Percentiles rank a stretch among this genome's conserved stretches.
Conservation (phyloP, 2,329 filamentous ascomycete species). For the Pseudogymnoascus sp. region DNA sequence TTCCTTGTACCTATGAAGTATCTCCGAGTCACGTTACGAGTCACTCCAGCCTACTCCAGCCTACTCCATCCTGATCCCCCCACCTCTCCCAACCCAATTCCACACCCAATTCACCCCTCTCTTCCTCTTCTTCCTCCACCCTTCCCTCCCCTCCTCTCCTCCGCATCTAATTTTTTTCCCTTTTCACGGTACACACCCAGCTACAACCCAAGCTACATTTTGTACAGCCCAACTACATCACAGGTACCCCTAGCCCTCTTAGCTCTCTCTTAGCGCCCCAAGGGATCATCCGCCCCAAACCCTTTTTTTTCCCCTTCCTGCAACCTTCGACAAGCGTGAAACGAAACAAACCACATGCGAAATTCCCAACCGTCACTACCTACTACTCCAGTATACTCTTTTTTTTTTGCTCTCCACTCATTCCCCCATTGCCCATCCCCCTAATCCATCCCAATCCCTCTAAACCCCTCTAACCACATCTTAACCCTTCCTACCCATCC, state of each 20-base stretch:
- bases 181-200: too few species aligned
- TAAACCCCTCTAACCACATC: neutral
- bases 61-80: too few species aligned
- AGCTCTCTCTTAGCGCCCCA: neutral
- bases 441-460: neutral
- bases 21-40: neutral
- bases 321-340: neutral
- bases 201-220: neutral
- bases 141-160: too few species aligned
- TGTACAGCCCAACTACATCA: neutral
- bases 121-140: too few species aligned
- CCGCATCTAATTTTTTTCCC: too few species aligned
- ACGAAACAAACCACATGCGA: neutral
- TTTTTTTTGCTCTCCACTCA: neutral
- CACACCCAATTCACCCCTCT: too few species aligned
- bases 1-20: neutral
- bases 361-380: neutral
- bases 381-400: too few species aligned
- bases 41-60: too few species aligned
- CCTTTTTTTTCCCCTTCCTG: neutral
- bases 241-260: neutral
- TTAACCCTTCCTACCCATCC: neutral
- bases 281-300: neutral
- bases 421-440: neutral
- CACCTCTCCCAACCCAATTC: too few species aligned